Conservation (phyloP, 1,284 basidiomycete species). For the Trichosporon sp. region DNA sequence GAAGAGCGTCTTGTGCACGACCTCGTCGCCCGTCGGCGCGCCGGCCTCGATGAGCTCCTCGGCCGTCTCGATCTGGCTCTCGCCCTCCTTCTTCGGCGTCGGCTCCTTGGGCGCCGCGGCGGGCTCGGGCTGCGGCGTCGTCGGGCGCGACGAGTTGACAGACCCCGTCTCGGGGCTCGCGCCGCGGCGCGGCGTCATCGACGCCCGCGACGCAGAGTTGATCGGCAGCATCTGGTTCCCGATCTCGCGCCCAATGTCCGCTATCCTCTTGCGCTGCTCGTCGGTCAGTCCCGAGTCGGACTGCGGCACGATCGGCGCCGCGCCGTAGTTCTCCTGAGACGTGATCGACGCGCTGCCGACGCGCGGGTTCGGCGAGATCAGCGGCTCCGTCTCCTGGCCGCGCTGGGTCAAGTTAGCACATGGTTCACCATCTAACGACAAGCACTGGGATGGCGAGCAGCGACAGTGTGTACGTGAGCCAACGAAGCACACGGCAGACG, state of each 20-base stretch:
- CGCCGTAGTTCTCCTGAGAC: not conserved
- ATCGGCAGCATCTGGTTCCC: slow-evolving; percentile 25
- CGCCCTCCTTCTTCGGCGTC: not conserved
- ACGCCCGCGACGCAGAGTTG: slow-evolving; percentile 14
- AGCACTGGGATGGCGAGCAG: not conserved
- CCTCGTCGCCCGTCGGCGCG: slow-evolving; percentile 2
- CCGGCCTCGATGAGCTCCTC: slow-evolving; percentile 5
- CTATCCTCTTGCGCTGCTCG: slow-evolving; percentile 14
- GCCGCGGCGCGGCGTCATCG: slow-evolving; percentile 8
- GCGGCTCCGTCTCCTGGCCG: not conserved
- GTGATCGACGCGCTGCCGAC: not conserved
- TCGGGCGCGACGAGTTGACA: slow-evolving; percentile 12
- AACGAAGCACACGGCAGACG: not conserved
- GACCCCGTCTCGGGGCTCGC: not conserved
- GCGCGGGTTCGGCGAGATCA: not conserved
- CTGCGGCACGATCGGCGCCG: not conserved
- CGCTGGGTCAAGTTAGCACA: not conserved
- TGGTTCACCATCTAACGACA: too few relatives aligned
- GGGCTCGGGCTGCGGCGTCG: slow-evolving; percentile 8
- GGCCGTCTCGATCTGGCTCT: slow-evolving; percentile 1
- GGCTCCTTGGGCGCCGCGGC: not conserved
- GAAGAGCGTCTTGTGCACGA: slow-evolving; percentile 22
- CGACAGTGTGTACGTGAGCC: not conserved
- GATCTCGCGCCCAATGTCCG: slow-evolving; percentile 20
- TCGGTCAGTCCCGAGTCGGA: slow-evolving; percentile 12